Percentiles rank a stretch among this genome's conserved stretches.
Evolutionary conservation across 441 rosid species (phyloP).

Genomic region (Corymbia calophylla): DNA sequence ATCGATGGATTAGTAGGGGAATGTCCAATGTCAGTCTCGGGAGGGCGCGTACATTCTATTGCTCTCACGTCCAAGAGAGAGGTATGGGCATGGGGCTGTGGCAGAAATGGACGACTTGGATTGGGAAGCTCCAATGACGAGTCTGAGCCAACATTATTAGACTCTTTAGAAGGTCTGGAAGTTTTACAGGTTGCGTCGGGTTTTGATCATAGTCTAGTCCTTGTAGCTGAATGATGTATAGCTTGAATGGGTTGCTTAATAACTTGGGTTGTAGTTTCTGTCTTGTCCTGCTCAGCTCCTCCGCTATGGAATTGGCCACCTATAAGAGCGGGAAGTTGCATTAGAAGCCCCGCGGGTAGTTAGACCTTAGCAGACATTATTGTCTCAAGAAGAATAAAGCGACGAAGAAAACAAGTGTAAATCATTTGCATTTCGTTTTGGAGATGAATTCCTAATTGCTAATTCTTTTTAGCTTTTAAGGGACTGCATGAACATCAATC

Average conservation of each 20-base stretch:
- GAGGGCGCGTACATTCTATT: slow-evolving; percentile 77
- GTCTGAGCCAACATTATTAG: slow-evolving; percentile 49
- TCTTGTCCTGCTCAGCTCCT: neutral
- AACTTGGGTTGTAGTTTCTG: neutral
- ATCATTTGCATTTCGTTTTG: neutral
- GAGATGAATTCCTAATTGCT: neutral
- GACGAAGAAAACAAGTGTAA: neutral
- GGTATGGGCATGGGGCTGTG: slow-evolving; percentile 91
- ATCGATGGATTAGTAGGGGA: slow-evolving; percentile 50
- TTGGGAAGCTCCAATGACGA: slow-evolving; percentile 74
- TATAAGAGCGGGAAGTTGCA: neutral
- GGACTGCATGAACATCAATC: neutral
- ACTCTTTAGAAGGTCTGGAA: slow-evolving; percentile 41
- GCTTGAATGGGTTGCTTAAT: neutral
- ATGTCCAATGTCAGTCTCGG: slow-evolving; percentile 39
- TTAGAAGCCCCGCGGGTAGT: neutral
- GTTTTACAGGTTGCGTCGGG: slow-evolving; percentile 68
- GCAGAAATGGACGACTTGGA: slow-evolving; percentile 86
- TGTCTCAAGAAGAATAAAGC: neutral
- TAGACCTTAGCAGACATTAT: neutral
- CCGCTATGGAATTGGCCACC: neutral
- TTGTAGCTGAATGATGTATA: slow-evolving; percentile 30
- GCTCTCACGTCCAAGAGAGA: slow-evolving; percentile 56
- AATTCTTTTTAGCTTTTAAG: neutral
- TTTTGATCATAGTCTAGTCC: slow-evolving; percentile 73